phyloP scores from a whole-genome alignment of 2,329 filamentous ascomycete species.

The Claviceps fusiformis region DNA sequence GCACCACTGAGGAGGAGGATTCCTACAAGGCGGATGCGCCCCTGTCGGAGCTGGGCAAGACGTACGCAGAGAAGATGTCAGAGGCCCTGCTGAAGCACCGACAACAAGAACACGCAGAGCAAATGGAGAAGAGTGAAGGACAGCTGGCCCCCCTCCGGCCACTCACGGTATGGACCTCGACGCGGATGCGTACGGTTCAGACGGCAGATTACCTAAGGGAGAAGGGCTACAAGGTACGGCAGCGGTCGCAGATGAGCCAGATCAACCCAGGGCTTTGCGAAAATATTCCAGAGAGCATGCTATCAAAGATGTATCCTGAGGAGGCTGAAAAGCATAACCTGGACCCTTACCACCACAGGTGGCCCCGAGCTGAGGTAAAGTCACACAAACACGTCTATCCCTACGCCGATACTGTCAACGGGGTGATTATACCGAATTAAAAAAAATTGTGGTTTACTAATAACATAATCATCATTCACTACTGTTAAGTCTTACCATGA shows the following conservation, averaged over 20 bases:
- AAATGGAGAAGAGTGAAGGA: conserved; percentile 52
- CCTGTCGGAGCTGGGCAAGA: conserved; percentile 63
- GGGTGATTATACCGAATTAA: neutral
- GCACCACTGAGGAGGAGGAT: conserved; percentile 75
- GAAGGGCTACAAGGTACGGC: conserved; percentile 71
- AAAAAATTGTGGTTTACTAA: neutral
- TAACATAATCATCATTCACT: neutral
- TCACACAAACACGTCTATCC: neutral
- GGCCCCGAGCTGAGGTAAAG: conserved; percentile 75
- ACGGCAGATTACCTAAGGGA: conserved; percentile 72
- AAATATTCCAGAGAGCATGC: conserved; percentile 73
- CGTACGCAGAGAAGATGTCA: conserved; percentile 76
- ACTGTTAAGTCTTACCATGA: conserved; percentile 77
- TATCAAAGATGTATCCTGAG: conserved; percentile 71
- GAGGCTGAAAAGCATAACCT: conserved; percentile 86
- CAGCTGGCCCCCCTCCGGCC: conserved; percentile 58
- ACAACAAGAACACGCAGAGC: conserved; percentile 60
- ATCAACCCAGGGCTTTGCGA: conserved; percentile 94
- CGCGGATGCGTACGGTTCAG: conserved; percentile 76
- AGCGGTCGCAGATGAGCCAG: conserved; percentile 93
- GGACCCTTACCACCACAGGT: conserved; percentile 94
- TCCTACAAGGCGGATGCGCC: conserved; percentile 85
- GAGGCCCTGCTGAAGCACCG: conserved; percentile 72
- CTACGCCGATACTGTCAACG: neutral
- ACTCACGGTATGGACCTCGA: conserved; percentile 90